phyloP scores from a whole-genome alignment of 305 asterid genomes.

The Nicotiana rustica region DNA sequence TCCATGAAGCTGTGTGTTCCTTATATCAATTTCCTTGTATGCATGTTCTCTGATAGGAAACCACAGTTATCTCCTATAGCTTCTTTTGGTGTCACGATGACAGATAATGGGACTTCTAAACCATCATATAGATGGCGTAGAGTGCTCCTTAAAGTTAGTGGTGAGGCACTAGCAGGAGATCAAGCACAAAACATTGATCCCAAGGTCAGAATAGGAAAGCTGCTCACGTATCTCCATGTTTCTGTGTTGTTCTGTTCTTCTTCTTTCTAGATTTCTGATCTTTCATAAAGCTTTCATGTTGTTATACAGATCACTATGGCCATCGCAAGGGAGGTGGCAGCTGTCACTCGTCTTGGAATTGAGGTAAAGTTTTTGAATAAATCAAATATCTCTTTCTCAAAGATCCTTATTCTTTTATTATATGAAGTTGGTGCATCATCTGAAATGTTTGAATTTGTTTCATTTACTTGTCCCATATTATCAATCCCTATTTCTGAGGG shows the following conservation, averaged over 20 bases:
- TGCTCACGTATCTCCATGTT: slow-evolving; percentile 27
- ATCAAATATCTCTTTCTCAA: background rate
- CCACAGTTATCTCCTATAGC: slow-evolving; percentile 59
- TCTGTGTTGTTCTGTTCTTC: slow-evolving; percentile 19
- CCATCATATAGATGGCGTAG: slow-evolving; percentile 82
- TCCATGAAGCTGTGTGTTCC: slow-evolving; percentile 3
- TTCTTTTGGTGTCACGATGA: slow-evolving; percentile 62
- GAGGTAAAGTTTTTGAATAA: slow-evolving; percentile 56
- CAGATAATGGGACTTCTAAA: slow-evolving; percentile 54
- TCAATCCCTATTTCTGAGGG: background rate
- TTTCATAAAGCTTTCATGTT: slow-evolving; percentile 26
- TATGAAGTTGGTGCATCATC: slow-evolving; percentile 20
- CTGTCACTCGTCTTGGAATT: slow-evolving; percentile 89
- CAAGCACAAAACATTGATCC: slow-evolving; percentile 91
- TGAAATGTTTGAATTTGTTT: slow-evolving; percentile 12
- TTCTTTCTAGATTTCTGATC: slow-evolving; percentile 23
- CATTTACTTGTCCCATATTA: background rate
- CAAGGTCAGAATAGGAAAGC: slow-evolving; percentile 62
- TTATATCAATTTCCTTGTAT: slow-evolving; percentile 3
- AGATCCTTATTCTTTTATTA: slow-evolving; percentile 1
- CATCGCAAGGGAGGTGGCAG: slow-evolving; percentile 97
- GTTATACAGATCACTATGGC: slow-evolving; percentile 81
- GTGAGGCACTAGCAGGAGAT: slow-evolving; percentile 99
- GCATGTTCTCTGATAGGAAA: slow-evolving; percentile 46
- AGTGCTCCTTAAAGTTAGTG: slow-evolving; percentile 97